Conservation (phyloP, 495 filamentous ascomycete genomes). For the Hypomontagnella submonticulosa region DNA sequence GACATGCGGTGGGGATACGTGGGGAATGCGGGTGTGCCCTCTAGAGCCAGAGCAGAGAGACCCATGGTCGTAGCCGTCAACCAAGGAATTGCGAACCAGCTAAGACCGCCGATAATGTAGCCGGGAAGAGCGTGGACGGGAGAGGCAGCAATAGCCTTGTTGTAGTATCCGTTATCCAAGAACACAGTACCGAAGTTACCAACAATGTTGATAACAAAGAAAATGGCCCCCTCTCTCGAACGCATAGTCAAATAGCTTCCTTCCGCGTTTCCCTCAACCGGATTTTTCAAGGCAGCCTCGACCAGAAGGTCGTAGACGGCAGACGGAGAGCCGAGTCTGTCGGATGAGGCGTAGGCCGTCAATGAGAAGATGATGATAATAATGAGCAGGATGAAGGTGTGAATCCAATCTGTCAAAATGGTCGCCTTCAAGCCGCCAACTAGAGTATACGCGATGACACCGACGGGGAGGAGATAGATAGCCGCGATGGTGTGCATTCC, state of each 20-base stretch:
- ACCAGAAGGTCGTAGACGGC: slow-evolving; percentile 85
- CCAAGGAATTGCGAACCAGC: slow-evolving; percentile 98
- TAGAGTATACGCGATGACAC: slow-evolving; percentile 82
- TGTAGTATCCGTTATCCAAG: slow-evolving; percentile 86
- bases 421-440: slow-evolving; percentile 63
- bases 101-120: slow-evolving; percentile 89
- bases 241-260: slow-evolving; percentile 94
- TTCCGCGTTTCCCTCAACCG: slow-evolving; percentile 84
- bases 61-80: slow-evolving; percentile 93
- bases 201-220: slow-evolving; percentile 96
- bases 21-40: slow-evolving; percentile 78
- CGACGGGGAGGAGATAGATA: slow-evolving; percentile 89
- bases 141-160: slow-evolving; percentile 93
- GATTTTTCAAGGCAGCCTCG: slow-evolving; percentile 74
- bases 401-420: slow-evolving; percentile 67
- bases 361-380: slow-evolving; percentile 94
- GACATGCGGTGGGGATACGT: slow-evolving; percentile 78
- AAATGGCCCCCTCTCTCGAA: slow-evolving; percentile 87
- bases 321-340: slow-evolving; percentile 79
- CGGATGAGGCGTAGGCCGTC: slow-evolving; percentile 82
- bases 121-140: slow-evolving; percentile 91
- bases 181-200: slow-evolving; percentile 87
- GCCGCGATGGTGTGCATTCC: slow-evolving; percentile 89
- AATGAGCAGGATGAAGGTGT: slow-evolving; percentile 87
- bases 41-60: slow-evolving; percentile 85